These are phyloP conservation scores for Erythrophleum ivorense DNA, from an alignment of 331 rosid genomes.

Conservation along the genomic window DNA sequence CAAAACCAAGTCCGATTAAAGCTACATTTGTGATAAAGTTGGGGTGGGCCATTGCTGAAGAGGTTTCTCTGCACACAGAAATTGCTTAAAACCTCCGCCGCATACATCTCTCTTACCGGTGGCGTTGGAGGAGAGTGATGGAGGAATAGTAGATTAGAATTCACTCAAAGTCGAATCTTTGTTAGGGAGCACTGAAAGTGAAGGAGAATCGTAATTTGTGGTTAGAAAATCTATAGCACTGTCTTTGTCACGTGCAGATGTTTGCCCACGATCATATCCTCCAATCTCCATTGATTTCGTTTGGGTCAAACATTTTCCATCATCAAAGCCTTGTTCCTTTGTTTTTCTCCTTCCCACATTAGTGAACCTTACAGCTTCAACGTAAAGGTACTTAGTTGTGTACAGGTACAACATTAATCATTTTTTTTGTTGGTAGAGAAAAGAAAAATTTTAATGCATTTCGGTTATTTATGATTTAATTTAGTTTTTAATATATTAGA, in stretches of 20 bases:
- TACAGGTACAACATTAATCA: too few species aligned
- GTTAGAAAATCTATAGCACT: neutral
- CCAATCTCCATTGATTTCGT: neutral
- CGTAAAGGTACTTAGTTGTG: too few species aligned
- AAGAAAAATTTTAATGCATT: too few species aligned
- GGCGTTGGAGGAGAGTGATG: neutral
- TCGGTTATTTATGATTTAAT: too few species aligned
- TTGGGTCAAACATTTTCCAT: neutral
- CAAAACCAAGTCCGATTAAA: constrained; percentile 37
- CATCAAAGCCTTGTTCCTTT: neutral
- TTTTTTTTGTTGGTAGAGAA: too few species aligned
- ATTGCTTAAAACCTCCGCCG: constrained; percentile 43
- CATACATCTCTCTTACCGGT: constrained; percentile 34
- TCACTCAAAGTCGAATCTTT: neutral
- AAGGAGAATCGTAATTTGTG: neutral
- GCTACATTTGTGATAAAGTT: constrained; percentile 42
- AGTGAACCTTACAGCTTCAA: too few species aligned
- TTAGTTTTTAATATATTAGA: too few species aligned
- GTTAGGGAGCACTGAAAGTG: neutral
- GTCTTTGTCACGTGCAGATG: neutral
- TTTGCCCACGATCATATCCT: neutral
- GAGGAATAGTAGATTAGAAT: constrained; percentile 11
- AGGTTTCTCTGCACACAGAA: constrained; percentile 42
- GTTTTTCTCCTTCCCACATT: neutral
- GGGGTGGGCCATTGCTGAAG: constrained; percentile 42